Conservation (phyloP, 2,329 filamentous ascomycete species). For the Chrysosporium keratinophilum region DNA sequence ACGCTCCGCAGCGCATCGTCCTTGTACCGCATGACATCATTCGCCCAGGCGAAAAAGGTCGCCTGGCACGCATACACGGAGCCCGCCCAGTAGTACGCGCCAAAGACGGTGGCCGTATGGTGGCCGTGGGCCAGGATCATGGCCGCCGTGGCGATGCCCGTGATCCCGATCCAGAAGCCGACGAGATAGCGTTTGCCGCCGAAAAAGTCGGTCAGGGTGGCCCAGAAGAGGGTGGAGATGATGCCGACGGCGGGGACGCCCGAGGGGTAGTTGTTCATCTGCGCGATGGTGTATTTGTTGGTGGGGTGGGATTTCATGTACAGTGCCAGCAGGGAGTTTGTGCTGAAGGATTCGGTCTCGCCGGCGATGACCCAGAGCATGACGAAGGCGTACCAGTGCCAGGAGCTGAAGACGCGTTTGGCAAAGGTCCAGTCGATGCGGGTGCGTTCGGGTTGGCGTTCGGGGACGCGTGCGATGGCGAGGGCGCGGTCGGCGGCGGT, state of each 20-base stretch:
- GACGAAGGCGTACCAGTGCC: constrained; percentile 32
- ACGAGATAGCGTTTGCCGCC: constrained; percentile 55
- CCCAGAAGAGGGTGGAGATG: constrained; percentile 55
- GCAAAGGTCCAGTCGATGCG: constrained; percentile 20
- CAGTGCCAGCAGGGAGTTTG: constrained; percentile 48
- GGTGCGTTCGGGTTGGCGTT: constrained; percentile 19
- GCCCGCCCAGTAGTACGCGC: constrained; percentile 60
- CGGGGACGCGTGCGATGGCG: constrained; percentile 25
- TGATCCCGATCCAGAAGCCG: constrained; percentile 56
- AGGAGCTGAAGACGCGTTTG: constrained; percentile 26
- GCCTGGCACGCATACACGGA: constrained; percentile 62
- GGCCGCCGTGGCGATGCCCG: constrained; percentile 50
- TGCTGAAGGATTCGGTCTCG: constrained; percentile 60
- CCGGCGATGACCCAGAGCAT: constrained; percentile 51
- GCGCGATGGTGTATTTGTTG: constrained; percentile 38
- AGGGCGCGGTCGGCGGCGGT: constrained; percentile 24
- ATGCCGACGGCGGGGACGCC: constrained; percentile 46
- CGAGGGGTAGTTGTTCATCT: constrained; percentile 46
- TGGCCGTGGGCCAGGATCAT: constrained; percentile 50
- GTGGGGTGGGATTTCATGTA: constrained; percentile 42
- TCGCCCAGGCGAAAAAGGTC: constrained; percentile 66
- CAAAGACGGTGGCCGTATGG: constrained; percentile 49
- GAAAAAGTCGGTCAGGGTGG: constrained; percentile 55
- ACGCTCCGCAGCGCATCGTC: constrained; percentile 54
- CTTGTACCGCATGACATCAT: constrained; percentile 56